phyloP scores from a whole-genome alignment of 345 rosid species.

The Citropsis articulata region DNA sequence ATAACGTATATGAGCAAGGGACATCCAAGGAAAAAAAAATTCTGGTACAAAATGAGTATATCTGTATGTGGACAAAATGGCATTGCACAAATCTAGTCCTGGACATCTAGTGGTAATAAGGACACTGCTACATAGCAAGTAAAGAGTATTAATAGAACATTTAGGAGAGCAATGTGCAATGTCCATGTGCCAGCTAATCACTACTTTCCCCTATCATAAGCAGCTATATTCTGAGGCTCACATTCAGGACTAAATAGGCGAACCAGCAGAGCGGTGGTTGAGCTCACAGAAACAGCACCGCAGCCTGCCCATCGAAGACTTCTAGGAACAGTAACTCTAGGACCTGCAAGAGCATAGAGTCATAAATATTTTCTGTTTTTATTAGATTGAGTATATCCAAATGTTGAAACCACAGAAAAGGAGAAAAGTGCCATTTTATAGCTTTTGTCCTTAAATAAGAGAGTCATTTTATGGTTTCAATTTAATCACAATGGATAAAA shows the following conservation, averaged over 20 bases:
- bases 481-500: not conserved
- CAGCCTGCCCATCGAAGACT: constrained; percentile 88
- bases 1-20: too few species aligned
- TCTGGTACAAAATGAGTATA: not conserved
- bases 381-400: not conserved
- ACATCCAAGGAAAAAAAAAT: not conserved
- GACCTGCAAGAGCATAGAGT: constrained; percentile 38
- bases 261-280: constrained; percentile 68
- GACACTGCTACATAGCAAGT: not conserved
- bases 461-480: not conserved
- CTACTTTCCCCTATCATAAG: constrained; percentile 49
- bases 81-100: not conserved
- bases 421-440: not conserved
- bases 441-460: not conserved
- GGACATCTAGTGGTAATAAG: not conserved
- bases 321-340: constrained; percentile 61
- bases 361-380: not conserved
- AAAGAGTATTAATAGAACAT: not conserved
- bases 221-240: constrained; percentile 91
- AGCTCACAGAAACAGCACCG: constrained; percentile 70
- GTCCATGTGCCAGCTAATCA: not conserved
- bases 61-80: not conserved
- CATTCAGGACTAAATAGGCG: constrained; percentile 89
- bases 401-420: not conserved
- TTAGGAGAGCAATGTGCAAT: not conserved